phyloP scores from a whole-genome alignment of 495 filamentous ascomycete species.

The Lasiosphaeria ovina region DNA sequence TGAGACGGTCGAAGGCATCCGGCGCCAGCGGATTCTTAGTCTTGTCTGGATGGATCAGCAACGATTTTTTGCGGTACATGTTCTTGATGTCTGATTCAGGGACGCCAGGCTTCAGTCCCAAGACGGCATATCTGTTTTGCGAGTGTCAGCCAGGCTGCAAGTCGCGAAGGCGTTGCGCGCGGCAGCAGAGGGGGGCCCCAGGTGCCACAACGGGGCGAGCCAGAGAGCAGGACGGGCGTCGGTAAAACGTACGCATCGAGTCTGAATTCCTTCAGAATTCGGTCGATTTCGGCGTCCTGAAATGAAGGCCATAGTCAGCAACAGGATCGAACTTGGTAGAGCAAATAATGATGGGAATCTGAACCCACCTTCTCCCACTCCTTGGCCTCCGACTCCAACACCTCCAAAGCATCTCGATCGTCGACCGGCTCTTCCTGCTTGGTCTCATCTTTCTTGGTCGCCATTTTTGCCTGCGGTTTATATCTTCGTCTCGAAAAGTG shows the following conservation, averaged over 20 bases:
- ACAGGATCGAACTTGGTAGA: not conserved
- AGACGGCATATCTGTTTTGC: slow-evolving; percentile 73
- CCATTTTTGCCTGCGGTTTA: slow-evolving; percentile 12
- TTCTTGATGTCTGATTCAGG: slow-evolving; percentile 95
- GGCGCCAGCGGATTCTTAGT: slow-evolving; percentile 87
- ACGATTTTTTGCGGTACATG: slow-evolving; percentile 89
- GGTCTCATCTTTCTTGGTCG: slow-evolving; percentile 20
- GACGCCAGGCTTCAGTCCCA: slow-evolving; percentile 93
- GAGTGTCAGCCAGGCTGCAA: not conserved
- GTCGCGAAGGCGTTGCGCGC: not conserved
- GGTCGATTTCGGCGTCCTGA: slow-evolving; percentile 93
- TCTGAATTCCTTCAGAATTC: slow-evolving; percentile 85
- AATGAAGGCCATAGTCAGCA: slow-evolving; percentile 11
- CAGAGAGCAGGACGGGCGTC: slow-evolving; percentile 11
- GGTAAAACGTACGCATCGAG: slow-evolving; percentile 70
- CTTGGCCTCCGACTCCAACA: slow-evolving; percentile 80
- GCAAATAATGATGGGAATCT: not conserved
- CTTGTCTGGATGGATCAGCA: slow-evolving; percentile 98
- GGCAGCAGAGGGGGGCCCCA: too few relatives aligned
- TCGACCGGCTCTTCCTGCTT: slow-evolving; percentile 22
- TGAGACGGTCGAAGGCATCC: slow-evolving; percentile 94
- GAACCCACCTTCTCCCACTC: slow-evolving; percentile 77
- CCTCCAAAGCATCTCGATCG: slow-evolving; percentile 67
- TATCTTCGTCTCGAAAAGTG: too few relatives aligned
- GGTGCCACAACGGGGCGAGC: not conserved